These are phyloP conservation scores for Furculomyces boomerangus DNA, from an alignment of 371 early-diverging fungal species.

Conservation along the genomic window DNA sequence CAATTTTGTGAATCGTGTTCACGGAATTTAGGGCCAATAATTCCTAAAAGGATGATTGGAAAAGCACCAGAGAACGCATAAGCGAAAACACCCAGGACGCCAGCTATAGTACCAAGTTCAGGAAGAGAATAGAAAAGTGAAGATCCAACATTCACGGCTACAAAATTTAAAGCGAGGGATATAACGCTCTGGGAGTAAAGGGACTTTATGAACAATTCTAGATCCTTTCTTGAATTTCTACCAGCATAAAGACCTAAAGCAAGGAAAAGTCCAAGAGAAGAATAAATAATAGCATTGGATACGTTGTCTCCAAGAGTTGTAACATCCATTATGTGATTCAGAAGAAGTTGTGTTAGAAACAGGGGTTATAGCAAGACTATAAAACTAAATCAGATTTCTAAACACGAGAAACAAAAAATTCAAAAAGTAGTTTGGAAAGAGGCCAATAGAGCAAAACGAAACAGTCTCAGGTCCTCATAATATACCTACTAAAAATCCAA, in stretches of 20 bases:
- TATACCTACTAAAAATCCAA: too few relatives aligned
- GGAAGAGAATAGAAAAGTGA: conserved; percentile 28
- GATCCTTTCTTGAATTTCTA: conserved; percentile 19
- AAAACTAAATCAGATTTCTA: too few relatives aligned
- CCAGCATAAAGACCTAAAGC: conserved; percentile 24
- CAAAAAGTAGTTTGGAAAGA: too few relatives aligned
- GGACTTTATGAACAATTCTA: conserved; percentile 27
- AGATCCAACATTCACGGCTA: conserved; percentile 27
- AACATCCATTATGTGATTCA: neutral
- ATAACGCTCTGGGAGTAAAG: conserved; percentile 19
- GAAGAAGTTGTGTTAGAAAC: too few relatives aligned
- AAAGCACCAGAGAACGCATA: conserved; percentile 26
- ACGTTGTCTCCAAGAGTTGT: neutral
- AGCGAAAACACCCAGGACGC: conserved; percentile 28
- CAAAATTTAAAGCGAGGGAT: conserved; percentile 26
- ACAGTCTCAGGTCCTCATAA: too few relatives aligned
- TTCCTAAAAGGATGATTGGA: conserved; percentile 22
- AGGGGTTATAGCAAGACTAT: too few relatives aligned
- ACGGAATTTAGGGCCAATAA: conserved; percentile 26
- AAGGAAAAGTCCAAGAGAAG: conserved; percentile 23
- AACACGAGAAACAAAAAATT: too few relatives aligned
- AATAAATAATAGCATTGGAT: conserved; percentile 22
- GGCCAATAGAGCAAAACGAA: too few relatives aligned
- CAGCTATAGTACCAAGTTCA: conserved; percentile 26
- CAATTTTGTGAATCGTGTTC: conserved; percentile 24